Percentiles rank a stretch among this genome's conserved stretches.
phyloP scores from a whole-genome alignment of 164 flowering plant genomes.

The Protea cynaroides region DNA sequence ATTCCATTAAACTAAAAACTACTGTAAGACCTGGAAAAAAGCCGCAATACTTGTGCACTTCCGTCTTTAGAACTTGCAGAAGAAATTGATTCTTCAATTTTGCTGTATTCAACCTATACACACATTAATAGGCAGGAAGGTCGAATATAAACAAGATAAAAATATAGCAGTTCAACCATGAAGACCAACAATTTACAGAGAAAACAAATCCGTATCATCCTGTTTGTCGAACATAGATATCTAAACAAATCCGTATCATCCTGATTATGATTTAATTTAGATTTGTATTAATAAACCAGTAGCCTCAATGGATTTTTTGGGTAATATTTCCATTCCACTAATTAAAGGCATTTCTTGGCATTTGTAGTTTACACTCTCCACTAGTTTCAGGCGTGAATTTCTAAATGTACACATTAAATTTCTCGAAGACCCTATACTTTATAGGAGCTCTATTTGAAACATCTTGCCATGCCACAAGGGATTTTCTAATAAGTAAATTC shows the following conservation, averaged over 20 bases:
- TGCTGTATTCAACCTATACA: conserved; percentile 33
- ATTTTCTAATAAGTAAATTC: too few relatives aligned
- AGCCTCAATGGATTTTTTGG: background rate
- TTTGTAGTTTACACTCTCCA: background rate
- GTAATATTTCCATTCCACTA: background rate
- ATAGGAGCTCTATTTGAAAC: too few relatives aligned
- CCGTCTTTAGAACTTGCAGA: conserved; percentile 53
- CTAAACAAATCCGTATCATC: too few relatives aligned
- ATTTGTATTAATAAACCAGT: too few relatives aligned
- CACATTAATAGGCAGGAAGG: conserved; percentile 8
- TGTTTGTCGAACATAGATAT: background rate
- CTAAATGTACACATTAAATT: too few relatives aligned
- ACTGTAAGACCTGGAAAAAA: conserved; percentile 68
- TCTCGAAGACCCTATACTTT: too few relatives aligned
- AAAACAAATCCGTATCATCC: background rate
- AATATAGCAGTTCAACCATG: background rate
- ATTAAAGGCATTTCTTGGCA: background rate
- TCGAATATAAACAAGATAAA: conserved; percentile 8
- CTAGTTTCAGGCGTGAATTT: too few relatives aligned
- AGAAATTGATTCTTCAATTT: conserved; percentile 56
- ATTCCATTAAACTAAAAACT: background rate
- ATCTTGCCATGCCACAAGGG: too few relatives aligned
- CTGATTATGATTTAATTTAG: background rate
- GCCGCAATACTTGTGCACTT: conserved; percentile 88
- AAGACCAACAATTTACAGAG: background rate